These are phyloP conservation scores for Didymella keratinophila DNA, from an alignment of 2,329 filamentous ascomycete genomes.

Conservation along the genomic window DNA sequence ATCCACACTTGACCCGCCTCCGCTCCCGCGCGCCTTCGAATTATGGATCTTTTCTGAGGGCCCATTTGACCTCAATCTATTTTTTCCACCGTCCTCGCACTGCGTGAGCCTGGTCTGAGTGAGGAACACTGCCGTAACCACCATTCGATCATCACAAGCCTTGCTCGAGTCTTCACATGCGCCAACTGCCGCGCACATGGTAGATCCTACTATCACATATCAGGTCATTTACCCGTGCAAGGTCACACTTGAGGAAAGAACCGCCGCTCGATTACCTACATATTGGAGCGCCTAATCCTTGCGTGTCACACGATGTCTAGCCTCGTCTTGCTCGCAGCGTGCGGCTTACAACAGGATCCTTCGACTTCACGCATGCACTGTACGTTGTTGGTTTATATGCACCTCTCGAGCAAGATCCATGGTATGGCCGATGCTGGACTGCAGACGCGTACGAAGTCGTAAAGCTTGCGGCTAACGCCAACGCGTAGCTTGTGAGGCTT, in stretches of 20 bases:
- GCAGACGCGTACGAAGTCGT: not conserved
- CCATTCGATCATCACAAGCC: not conserved
- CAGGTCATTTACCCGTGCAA: constrained; percentile 14
- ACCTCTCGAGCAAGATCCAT: not conserved
- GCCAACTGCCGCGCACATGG: constrained; percentile 6
- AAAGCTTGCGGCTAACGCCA: constrained; percentile 19
- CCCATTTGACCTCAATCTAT: not conserved
- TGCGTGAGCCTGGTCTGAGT: not conserved
- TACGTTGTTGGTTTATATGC: not conserved
- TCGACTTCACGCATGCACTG: not conserved
- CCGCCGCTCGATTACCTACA: constrained; percentile 11
- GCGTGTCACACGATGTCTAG: constrained; percentile 9
- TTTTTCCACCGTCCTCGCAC: not conserved
- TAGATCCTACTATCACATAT: constrained; percentile 13
- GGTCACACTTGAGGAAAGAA: constrained; percentile 18
- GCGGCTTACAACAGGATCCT: constrained; percentile 5
- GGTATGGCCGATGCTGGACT: not conserved
- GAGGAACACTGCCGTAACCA: not conserved
- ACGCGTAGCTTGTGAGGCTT: constrained; percentile 19
- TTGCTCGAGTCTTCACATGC: constrained; percentile 9
- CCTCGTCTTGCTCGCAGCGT: not conserved
- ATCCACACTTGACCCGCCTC: constrained; percentile 16
- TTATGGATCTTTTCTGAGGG: not conserved
- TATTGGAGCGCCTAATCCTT: not conserved
- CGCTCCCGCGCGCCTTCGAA: constrained; percentile 6